These are phyloP conservation scores for Termitomyces eurrhizus DNA, from an alignment of 768 basidiomycete genomes.

Conservation along the genomic window DNA sequence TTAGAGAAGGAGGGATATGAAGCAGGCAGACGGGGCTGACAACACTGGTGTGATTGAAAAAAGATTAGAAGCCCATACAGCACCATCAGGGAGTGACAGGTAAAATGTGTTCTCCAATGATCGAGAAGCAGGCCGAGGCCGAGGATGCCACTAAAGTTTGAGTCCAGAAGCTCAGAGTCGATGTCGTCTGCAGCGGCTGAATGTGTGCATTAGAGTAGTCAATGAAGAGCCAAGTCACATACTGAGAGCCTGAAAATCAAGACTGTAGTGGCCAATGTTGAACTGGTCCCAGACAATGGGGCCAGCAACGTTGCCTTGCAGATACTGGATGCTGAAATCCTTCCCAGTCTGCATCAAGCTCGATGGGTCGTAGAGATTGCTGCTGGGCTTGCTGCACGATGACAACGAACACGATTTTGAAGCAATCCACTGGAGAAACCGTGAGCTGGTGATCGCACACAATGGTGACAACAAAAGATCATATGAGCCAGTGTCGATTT, in stretches of 20 bases:
- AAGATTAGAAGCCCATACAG: conserved; percentile 64
- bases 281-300: conserved; percentile 70
- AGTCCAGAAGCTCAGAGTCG: conserved; percentile 50
- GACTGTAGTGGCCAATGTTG: conserved; percentile 56
- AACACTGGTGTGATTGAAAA: conserved; percentile 58
- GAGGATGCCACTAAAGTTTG: conserved; percentile 61
- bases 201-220: background rate
- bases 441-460: too few relatives aligned
- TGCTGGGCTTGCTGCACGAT: conserved; percentile 41
- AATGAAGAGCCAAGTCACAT: conserved; percentile 11
- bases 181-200: conserved; percentile 59
- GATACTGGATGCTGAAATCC: conserved; percentile 52
- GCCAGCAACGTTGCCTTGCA: conserved; percentile 54
- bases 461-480: too few relatives aligned
- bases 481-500: conserved; percentile 80
- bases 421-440: too few relatives aligned
- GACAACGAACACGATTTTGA: too few relatives aligned
- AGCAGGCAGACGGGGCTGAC: conserved; percentile 53
- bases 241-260: conserved; percentile 72
- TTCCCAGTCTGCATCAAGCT: conserved; percentile 37
- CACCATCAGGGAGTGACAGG: conserved; percentile 55
- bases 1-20: conserved; percentile 62
- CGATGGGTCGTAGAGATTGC: conserved; percentile 54
- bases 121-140: conserved; percentile 73
- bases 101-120: conserved; percentile 48